phyloP scores from a whole-genome alignment of 2,329 filamentous ascomycete species.

The Trichoderma asperellum region DNA sequence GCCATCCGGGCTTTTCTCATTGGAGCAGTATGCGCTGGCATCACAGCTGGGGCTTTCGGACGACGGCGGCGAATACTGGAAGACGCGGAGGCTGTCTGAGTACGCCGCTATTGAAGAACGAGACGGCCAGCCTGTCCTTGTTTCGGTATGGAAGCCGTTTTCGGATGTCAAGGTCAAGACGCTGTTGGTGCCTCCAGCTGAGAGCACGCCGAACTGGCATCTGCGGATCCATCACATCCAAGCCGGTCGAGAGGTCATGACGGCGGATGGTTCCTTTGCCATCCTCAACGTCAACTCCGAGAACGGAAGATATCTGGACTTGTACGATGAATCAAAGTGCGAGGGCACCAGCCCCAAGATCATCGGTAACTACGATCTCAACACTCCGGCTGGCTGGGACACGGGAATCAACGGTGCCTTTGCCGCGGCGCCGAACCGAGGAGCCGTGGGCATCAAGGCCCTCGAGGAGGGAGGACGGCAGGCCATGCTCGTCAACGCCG shows the following conservation, averaged over 20 bases:
- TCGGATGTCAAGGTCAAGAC: conserved; percentile 66
- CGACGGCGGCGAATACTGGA: conserved; percentile 68
- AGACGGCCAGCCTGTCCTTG: conserved; percentile 61
- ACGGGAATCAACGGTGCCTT: conserved; percentile 58
- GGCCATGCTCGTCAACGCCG: conserved; percentile 72
- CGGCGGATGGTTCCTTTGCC: conserved; percentile 75
- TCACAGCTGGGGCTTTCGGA: conserved; percentile 74
- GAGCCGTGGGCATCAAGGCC: conserved; percentile 60
- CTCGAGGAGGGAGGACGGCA: conserved; percentile 52
- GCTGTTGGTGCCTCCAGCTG: conserved; percentile 64
- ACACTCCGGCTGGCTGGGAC: conserved; percentile 57
- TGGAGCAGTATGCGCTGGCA: conserved; percentile 42
- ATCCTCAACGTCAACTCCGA: conserved; percentile 59
- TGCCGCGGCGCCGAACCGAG: conserved; percentile 54
- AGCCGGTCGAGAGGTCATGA: conserved; percentile 65
- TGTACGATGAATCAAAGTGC: conserved; percentile 49
- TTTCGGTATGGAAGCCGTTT: conserved; percentile 73
- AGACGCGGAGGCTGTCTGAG: conserved; percentile 69
- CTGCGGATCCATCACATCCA: conserved; percentile 65
- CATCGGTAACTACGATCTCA: conserved; percentile 64
- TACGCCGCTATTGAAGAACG: conserved; percentile 64
- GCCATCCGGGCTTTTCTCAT: conserved; percentile 72
- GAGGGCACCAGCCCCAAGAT: conserved; percentile 60
- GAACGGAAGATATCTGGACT: conserved; percentile 55
- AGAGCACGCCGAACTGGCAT: conserved; percentile 69